These are phyloP conservation scores for Verbascum thapsus DNA, from an alignment of 257 asterid species.

Conservation along the genomic window DNA sequence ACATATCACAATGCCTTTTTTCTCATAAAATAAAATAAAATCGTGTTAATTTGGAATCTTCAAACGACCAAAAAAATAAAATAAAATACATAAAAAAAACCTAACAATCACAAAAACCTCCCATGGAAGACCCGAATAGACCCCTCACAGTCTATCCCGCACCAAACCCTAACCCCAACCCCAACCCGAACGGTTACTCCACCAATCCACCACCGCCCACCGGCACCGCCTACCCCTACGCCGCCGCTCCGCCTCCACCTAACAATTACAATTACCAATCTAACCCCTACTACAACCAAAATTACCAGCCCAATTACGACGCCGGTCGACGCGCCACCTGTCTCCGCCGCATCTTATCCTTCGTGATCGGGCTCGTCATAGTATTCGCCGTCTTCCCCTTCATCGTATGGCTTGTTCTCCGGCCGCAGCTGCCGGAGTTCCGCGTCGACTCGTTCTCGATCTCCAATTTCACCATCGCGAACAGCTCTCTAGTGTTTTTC, in stretches of 20 bases:
- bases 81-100: too few species aligned
- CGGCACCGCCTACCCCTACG: slow-evolving; percentile 51
- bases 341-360: slow-evolving; percentile 60
- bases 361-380: slow-evolving; percentile 42
- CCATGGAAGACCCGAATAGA: slow-evolving; percentile 49
- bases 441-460: slow-evolving; percentile 57
- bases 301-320: slow-evolving; percentile 28
- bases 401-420: slow-evolving; percentile 66
- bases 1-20: too few species aligned
- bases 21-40: too few species aligned
- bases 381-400: slow-evolving; percentile 43
- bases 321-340: slow-evolving; percentile 46
- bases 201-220: slow-evolving; percentile 39
- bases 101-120: slow-evolving; percentile 15
- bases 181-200: slow-evolving; percentile 35
- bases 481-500: slow-evolving; percentile 35
- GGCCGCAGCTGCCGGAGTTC: slow-evolving; percentile 66
- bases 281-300: slow-evolving; percentile 33
- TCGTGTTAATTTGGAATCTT: too few species aligned
- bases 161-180: slow-evolving; percentile 23
- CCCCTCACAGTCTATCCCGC: slow-evolving; percentile 71
- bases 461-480: slow-evolving; percentile 41
- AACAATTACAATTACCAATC: slow-evolving; percentile 23
- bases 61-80: too few species aligned
- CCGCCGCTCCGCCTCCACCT: slow-evolving; percentile 39